These are phyloP conservation scores for Ophiocordyceps sinensis DNA, from an alignment of 2,329 filamentous ascomycete species.

Conservation along the genomic window DNA sequence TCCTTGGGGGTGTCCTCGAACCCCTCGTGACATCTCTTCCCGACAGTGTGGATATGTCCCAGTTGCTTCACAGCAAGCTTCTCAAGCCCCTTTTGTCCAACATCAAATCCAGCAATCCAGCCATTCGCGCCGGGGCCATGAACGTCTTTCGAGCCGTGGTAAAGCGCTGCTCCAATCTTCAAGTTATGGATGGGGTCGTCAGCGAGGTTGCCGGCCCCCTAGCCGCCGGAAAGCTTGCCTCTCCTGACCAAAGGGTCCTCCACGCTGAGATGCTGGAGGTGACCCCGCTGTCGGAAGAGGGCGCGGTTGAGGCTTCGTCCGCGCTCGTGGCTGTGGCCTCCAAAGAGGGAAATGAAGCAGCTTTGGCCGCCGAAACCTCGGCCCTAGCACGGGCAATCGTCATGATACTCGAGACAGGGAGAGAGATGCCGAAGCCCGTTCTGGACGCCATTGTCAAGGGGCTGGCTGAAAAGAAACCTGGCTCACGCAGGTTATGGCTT, in stretches of 20 bases:
- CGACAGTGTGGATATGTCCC: slow-evolving; percentile 59
- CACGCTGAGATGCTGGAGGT: slow-evolving; percentile 68
- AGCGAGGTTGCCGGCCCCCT: slow-evolving; percentile 69
- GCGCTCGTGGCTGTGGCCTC: slow-evolving; percentile 53
- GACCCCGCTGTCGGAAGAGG: slow-evolving; percentile 42
- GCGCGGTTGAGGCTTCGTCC: slow-evolving; percentile 51
- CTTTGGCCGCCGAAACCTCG: slow-evolving; percentile 60
- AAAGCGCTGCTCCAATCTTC: slow-evolving; percentile 40
- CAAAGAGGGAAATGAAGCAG: slow-evolving; percentile 83
- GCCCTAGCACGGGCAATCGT: slow-evolving; percentile 53
- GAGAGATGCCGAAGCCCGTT: slow-evolving; percentile 49
- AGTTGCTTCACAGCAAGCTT: slow-evolving; percentile 54
- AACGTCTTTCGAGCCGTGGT: slow-evolving; percentile 61
- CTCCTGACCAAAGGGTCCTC: slow-evolving; percentile 69
- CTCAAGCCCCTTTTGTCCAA: slow-evolving; percentile 82
- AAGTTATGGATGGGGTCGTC: slow-evolving; percentile 49
- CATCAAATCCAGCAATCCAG: slow-evolving; percentile 74
- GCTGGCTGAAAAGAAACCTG: slow-evolving; percentile 68
- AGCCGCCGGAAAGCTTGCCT: slow-evolving; percentile 70
- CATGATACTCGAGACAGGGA: slow-evolving; percentile 45
- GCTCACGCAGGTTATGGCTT: slow-evolving; percentile 68
- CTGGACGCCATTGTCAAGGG: slow-evolving; percentile 68
- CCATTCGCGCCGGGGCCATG: slow-evolving; percentile 62
- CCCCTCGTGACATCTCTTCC: slow-evolving; percentile 60
- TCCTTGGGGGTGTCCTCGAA: slow-evolving; percentile 65